These are phyloP conservation scores for Irpex sp. DNA, from an alignment of 1,284 basidiomycete genomes.

Conservation along the genomic window DNA sequence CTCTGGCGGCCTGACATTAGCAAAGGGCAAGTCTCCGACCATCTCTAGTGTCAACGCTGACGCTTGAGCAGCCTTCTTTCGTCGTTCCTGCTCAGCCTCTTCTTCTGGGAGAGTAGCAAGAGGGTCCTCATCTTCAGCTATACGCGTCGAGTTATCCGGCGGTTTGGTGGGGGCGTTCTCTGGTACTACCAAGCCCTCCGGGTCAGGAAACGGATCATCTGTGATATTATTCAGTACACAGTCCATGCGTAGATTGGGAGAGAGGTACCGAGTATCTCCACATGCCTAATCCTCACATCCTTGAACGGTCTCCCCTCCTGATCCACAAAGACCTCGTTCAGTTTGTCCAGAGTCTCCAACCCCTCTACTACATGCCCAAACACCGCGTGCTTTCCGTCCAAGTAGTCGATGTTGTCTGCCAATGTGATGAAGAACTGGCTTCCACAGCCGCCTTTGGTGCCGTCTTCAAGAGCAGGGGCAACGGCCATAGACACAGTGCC, in stretches of 20 bases:
- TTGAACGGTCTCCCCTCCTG: slow-evolving; percentile 87
- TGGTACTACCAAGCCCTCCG: slow-evolving; percentile 65
- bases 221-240: slow-evolving; percentile 2
- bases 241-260: slow-evolving; percentile 1
- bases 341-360: slow-evolving; percentile 84
- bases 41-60: slow-evolving; percentile 97
- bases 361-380: slow-evolving; percentile 97
- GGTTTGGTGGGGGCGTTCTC: slow-evolving; percentile 74
- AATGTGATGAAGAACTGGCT: slow-evolving; percentile 97
- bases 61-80: slow-evolving; percentile 83
- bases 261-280: slow-evolving; percentile 80
- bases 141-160: slow-evolving; percentile 81
- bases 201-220: slow-evolving; percentile 96
- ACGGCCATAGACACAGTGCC: slow-evolving; percentile 97
- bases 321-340: slow-evolving; percentile 90
- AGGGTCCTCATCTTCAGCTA: slow-evolving; percentile 88
- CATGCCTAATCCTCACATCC: slow-evolving; percentile 90
- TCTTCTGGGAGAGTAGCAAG: slow-evolving; percentile 74
- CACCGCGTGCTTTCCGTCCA: slow-evolving; percentile 93
- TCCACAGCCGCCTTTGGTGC: slow-evolving; percentile 76
- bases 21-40: slow-evolving; percentile 98
- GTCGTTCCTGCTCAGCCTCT: slow-evolving; percentile 72
- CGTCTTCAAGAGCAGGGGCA: slow-evolving; percentile 63
- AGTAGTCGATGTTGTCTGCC: slow-evolving; percentile 85
- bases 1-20: slow-evolving; percentile 95